Percentiles rank a stretch among this genome's conserved stretches.
These are phyloP conservation scores for Rhizoclosmatium sp. DNA, from an alignment of 192 early-diverging fungal species.

Conservation along the genomic window DNA sequence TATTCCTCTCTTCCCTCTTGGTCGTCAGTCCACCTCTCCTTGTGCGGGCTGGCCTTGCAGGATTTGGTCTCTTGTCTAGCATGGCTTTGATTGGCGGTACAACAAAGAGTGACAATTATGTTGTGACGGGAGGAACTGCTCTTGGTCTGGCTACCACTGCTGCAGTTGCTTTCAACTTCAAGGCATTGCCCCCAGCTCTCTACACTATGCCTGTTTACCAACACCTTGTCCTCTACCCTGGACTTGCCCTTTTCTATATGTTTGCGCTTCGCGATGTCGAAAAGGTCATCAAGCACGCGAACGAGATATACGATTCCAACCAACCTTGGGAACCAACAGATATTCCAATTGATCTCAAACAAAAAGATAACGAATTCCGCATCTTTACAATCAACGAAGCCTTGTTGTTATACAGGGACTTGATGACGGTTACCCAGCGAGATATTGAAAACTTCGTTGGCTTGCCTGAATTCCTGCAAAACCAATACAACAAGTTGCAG, in stretches of 20 bases:
- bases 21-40: not conserved
- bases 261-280: not conserved
- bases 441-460: too few relatives aligned
- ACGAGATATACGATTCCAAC: not conserved
- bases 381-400: not conserved
- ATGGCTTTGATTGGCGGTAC: not conserved
- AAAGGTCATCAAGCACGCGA: not conserved
- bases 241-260: not conserved
- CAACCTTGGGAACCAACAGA: not conserved
- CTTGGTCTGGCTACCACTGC: not conserved
- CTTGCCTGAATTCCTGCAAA: too few relatives aligned
- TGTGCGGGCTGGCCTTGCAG: not conserved
- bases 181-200: not conserved
- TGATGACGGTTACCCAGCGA: not conserved
- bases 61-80: not conserved
- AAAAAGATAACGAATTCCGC: too few relatives aligned
- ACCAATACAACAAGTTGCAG: too few relatives aligned
- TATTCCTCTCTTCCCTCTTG: not conserved
- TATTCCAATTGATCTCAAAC: not conserved
- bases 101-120: not conserved
- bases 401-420: not conserved
- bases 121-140: not conserved
- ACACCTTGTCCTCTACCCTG: not conserved
- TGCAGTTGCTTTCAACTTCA: not conserved
- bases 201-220: not conserved